Evolutionary conservation across 768 basidiomycete species (phyloP), one percentile per base, ranked within the genome.

Genomic region (Myochromella boudieri): DNA sequence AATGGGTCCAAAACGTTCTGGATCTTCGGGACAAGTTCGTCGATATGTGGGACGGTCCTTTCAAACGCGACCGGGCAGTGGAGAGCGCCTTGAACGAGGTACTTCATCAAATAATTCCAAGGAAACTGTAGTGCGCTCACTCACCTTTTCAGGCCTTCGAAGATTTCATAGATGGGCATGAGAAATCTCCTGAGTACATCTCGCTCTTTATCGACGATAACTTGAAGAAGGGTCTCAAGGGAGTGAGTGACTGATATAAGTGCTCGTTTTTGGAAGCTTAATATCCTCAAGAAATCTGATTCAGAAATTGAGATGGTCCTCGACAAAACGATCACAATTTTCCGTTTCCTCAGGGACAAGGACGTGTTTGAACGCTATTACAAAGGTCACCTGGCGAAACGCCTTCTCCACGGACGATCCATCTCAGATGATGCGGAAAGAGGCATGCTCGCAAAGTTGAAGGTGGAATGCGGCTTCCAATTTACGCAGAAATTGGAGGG

Each of bases 351-450:
- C 47, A 77, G 83, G 1, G 95, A 98, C 67, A 98, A 98, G 68
- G 97, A 99, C 60, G 81, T 93, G 11, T 99, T 99, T 62, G 97
- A 99, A 65, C 81, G 91, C 26, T 98, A 98, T 65, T 99, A 99
- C 74, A 98, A 98, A 68, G 78, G 77, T 12, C 97, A 98, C 64
- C 84, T 99, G 24, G 91, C 95, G 4, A 91, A 94, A 62, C 91
- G 97, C 26, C 76, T 99, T 9, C 76, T 98, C 24, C 78, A 81
- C 22, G 82, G 81, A 8, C 85, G 95, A 14, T 95, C 93, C 15
- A 83, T 95, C 6, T 97, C 94, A 0, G 97, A 99, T 57, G 97
- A 99, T 66, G 95, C 97, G 3, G 97, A 99, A 62, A 87, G 90
- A 37, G 91, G 88, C 48, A 97, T 99, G 94, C 79, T 99, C 1